Base-by-base conservation (phyloP, 108 stramenopile species). In the Discostella pseudostelligera region DNA sequence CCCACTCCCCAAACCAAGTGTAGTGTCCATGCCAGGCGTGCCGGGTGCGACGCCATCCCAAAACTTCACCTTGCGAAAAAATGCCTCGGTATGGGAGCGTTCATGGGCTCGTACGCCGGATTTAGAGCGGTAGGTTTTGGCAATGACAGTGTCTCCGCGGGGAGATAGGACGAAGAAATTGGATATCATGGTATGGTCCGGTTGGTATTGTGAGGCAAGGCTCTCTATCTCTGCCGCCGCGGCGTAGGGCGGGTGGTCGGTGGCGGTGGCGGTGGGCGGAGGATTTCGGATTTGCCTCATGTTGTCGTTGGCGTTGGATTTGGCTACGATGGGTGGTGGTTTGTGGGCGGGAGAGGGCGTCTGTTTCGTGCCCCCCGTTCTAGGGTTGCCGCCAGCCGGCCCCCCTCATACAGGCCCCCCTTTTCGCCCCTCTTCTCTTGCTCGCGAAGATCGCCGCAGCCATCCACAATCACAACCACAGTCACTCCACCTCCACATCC, bases 101-200 rank as follows among this genome's bases (percentile, higher is more conserved):
- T 95, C 90, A 67, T 95, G 90, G 9, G 88, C 87, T 17, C 84
- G 81, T 19, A 83, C 70, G 6, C 68, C 76, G 13, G 81, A 70
- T 44, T 94, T 88, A 49, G 80, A 89, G 2, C 97, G 86, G 64
- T 95, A 96, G 28, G 87, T 83, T 81, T 96, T 96, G 61, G 92
- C 89, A 56, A 99, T 96, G 68, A 99, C 97, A 9, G 98, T 98
- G 85, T 99, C 99, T 43, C 99, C 99, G 12, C 99, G 82, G 20
- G 99, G 98, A 47, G 94, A 96, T 51, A 99, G 69, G 17, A 99
- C 91, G 70, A 98, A 99, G 78, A 99, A 98, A 65, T 97, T 96
- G 56, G 82, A 78, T 49, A 92, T 89, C 91, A 92, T 92, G 62
- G 54, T 50, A 50, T 24, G 49, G 11, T 11, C 25, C n/a, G n/a